Conservation (phyloP, 2,329 filamentous ascomycete species). For the Didymellaceae sp. region DNA sequence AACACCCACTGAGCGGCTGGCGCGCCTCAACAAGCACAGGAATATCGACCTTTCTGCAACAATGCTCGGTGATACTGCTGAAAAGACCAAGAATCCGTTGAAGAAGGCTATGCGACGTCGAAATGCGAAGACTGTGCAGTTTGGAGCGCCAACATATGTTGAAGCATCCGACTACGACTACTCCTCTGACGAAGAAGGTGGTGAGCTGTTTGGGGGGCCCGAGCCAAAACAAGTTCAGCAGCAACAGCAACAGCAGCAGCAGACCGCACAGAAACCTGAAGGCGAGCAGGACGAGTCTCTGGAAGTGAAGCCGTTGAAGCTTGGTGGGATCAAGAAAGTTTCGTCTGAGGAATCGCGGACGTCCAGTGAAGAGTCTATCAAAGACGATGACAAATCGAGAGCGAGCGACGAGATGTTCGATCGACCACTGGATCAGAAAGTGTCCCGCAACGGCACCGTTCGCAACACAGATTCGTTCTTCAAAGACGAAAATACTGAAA, state of each 20-base stretch:
- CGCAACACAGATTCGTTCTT: constrained; percentile 97
- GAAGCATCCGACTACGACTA: constrained; percentile 89
- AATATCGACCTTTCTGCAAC: constrained; percentile 86
- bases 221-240: constrained; percentile 40
- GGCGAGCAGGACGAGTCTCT: constrained; percentile 50
- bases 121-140: constrained; percentile 86
- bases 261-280: constrained; percentile 42
- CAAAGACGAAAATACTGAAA: constrained; percentile 93
- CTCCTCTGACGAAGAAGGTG: constrained; percentile 76
- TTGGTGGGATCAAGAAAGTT: constrained; percentile 44
- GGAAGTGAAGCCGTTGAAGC: constrained; percentile 48
- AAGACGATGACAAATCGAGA: constrained; percentile 53
- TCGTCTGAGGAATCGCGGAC: constrained; percentile 34
- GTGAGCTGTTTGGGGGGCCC: constrained; percentile 45
- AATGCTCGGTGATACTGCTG: constrained; percentile 74
- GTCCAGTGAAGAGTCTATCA: constrained; percentile 48
- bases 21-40: constrained; percentile 93
- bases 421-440: constrained; percentile 49
- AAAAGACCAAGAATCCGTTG: constrained; percentile 82
- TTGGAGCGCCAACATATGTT: constrained; percentile 83
- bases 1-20: constrained; percentile 92
- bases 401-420: constrained; percentile 73
- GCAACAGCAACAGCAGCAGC: constrained; percentile 32
- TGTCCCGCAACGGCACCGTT: constrained; percentile 81
- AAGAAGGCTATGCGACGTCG: constrained; percentile 83